Conservation (phyloP, 2,329 filamentous ascomycete genomes). For the Exophiala sp. region DNA sequence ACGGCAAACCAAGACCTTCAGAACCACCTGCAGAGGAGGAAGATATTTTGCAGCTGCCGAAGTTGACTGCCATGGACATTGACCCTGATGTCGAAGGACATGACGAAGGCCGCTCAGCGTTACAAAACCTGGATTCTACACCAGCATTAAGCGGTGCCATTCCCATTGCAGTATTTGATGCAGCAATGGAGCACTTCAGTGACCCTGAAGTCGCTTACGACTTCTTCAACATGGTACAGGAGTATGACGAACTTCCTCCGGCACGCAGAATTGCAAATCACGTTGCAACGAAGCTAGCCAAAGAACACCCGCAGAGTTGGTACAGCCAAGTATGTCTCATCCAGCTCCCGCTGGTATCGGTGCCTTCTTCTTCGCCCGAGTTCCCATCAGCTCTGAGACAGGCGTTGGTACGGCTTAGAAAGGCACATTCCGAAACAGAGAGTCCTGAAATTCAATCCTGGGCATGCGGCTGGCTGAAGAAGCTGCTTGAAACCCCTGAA, state of each 20-base stretch:
- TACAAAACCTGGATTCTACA: slow-evolving; percentile 62
- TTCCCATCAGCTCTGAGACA: slow-evolving; percentile 68
- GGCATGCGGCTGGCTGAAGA: slow-evolving; percentile 44
- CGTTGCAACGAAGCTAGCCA: slow-evolving; percentile 59
- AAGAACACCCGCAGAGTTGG: slow-evolving; percentile 54
- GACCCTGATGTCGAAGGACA: slow-evolving; percentile 50
- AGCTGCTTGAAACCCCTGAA: slow-evolving; percentile 40
- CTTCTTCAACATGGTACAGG: slow-evolving; percentile 74
- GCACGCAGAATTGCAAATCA: slow-evolving; percentile 64
- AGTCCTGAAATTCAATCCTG: slow-evolving; percentile 42
- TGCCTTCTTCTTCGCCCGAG: slow-evolving; percentile 57
- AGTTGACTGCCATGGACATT: slow-evolving; percentile 58
- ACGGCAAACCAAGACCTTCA: slow-evolving; percentile 38
- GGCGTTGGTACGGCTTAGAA: slow-evolving; percentile 58
- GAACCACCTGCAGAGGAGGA: slow-evolving; percentile 44
- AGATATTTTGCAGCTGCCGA: slow-evolving; percentile 54
- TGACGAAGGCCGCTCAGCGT: slow-evolving; percentile 48
- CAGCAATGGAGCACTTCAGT: slow-evolving; percentile 70
- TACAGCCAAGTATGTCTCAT: slow-evolving; percentile 66
- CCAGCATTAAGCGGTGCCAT: slow-evolving; percentile 90
- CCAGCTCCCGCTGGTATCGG: slow-evolving; percentile 61
- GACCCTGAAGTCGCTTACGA: slow-evolving; percentile 59
- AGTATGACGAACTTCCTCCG: slow-evolving; percentile 62
- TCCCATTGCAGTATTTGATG: slow-evolving; percentile 83
- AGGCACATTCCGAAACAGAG: slow-evolving; percentile 36